Conservation (phyloP, 1,139 yeast species). For the Candida anutae region DNA sequence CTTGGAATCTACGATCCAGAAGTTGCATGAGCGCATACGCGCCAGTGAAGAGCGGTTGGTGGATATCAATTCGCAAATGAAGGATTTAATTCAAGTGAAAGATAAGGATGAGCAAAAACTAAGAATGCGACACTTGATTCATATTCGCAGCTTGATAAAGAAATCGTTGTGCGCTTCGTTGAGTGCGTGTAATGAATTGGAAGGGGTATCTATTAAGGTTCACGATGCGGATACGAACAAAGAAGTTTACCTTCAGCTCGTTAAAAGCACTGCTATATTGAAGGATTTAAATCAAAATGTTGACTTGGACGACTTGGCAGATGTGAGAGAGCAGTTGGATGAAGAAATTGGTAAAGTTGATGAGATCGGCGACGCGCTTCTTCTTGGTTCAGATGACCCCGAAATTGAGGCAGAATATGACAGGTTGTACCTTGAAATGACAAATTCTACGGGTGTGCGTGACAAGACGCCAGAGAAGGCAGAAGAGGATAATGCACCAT, state of each 20-base stretch:
- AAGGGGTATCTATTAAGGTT: slow-evolving; percentile 32
- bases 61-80: slow-evolving; percentile 13
- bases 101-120: slow-evolving; percentile 3
- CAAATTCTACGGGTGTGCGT: too few species aligned
- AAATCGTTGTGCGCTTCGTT: slow-evolving; percentile 14
- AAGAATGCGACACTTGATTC: slow-evolving; percentile 5
- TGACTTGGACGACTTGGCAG: slow-evolving; percentile 22
- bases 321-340: slow-evolving; percentile 32
- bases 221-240: slow-evolving; percentile 41
- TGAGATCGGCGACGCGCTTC: slow-evolving; percentile 19
- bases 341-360: slow-evolving; percentile 24
- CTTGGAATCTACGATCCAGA: slow-evolving; percentile 15
- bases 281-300: slow-evolving; percentile 24
- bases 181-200: slow-evolving; percentile 28
- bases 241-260: slow-evolving; percentile 27
- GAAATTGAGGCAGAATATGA: slow-evolving; percentile 8
- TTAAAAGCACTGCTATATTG: slow-evolving; percentile 26
- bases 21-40: slow-evolving; percentile 12
- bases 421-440: slow-evolving; percentile 4
- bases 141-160: slow-evolving; percentile 3
- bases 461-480: slow-evolving; percentile 1
- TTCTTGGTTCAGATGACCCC: slow-evolving; percentile 24
- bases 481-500: slow-evolving; percentile 1
- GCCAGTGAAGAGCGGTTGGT: slow-evolving; percentile 17
- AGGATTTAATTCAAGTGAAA: slow-evolving; percentile 1